Evolutionary conservation across 148 eudicot genomes (phyloP).

Genomic region (Nepenthes gracilis): DNA sequence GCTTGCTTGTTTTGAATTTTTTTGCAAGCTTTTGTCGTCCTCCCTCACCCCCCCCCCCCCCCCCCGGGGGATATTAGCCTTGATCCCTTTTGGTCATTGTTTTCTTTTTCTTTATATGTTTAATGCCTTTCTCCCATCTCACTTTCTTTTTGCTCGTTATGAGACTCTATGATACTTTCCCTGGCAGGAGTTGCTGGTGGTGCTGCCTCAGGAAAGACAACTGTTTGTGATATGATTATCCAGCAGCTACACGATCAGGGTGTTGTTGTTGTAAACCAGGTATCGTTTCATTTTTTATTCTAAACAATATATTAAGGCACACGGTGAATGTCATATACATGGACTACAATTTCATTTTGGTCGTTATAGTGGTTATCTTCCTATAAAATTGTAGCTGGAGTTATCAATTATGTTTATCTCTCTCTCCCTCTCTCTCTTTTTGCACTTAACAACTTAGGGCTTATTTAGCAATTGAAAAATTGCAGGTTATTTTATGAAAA

Average conservation of each 20-base stretch:
- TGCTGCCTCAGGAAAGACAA: slow-evolving; percentile 95
- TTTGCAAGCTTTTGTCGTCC: too few relatives aligned
- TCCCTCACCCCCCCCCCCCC: not conserved
- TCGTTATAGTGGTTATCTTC: not conserved
- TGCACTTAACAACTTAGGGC: too few relatives aligned
- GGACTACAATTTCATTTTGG: not conserved
- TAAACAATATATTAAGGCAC: not conserved
- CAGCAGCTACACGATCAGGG: slow-evolving; percentile 99
- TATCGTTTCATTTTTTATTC: slow-evolving; percentile 14
- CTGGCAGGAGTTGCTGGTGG: slow-evolving; percentile 96
- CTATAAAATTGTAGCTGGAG: too few relatives aligned
- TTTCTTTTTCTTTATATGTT: not conserved
- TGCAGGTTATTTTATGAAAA: too few relatives aligned
- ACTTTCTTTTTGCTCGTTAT: not conserved
- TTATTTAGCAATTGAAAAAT: too few relatives aligned
- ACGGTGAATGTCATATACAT: not conserved
- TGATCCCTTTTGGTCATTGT: not conserved
- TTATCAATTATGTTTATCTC: too few relatives aligned
- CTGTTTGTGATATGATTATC: slow-evolving; percentile 97
- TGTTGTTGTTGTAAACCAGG: slow-evolving; percentile 97
- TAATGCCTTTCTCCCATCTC: not conserved
- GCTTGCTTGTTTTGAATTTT: not conserved
- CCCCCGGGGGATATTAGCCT: not conserved
- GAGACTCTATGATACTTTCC: not conserved
- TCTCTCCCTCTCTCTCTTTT: too few relatives aligned